These are phyloP conservation scores for Cucurbita ficifolia DNA, from an alignment of 306 rosid species.

Conservation along the genomic window DNA sequence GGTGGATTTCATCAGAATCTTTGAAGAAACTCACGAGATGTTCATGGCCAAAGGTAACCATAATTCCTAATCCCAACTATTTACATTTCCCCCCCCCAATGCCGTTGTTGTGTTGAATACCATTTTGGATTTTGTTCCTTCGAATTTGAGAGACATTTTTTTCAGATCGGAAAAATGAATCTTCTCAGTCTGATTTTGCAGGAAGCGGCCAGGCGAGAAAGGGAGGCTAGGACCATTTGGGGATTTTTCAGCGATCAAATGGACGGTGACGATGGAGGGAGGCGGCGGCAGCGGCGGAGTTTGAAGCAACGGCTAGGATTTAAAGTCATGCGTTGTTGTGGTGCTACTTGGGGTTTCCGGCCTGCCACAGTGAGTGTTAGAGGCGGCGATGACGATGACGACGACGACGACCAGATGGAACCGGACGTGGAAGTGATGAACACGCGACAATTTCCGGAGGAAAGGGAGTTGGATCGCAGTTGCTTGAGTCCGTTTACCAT, in stretches of 20 bases:
- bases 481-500: conserved; percentile 25
- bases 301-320: conserved; percentile 71
- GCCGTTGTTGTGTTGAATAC: neutral
- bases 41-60: conserved; percentile 15
- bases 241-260: conserved; percentile 51
- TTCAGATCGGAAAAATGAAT: conserved; percentile 33
- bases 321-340: conserved; percentile 67
- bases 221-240: conserved; percentile 52
- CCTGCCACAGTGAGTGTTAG: conserved; percentile 11
- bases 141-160: neutral
- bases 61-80: conserved; percentile 10
- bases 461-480: conserved; percentile 9
- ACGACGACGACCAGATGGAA: conserved; percentile 5
- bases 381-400: conserved; percentile 10
- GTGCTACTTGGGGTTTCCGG: conserved; percentile 59
- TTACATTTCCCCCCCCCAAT: neutral
- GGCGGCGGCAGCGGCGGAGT: conserved; percentile 19
- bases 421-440: neutral
- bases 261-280: conserved; percentile 38
- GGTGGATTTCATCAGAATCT: conserved; percentile 25
- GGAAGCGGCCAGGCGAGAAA: conserved; percentile 43
- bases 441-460: conserved; percentile 17
- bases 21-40: conserved; percentile 50
- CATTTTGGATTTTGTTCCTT: neutral
- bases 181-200: conserved; percentile 61